Percentiles rank a stretch among this genome's conserved stretches.
These are phyloP conservation scores for Rhizodiscina lignyota DNA, from an alignment of 495 filamentous ascomycete genomes.

Conservation along the genomic window DNA sequence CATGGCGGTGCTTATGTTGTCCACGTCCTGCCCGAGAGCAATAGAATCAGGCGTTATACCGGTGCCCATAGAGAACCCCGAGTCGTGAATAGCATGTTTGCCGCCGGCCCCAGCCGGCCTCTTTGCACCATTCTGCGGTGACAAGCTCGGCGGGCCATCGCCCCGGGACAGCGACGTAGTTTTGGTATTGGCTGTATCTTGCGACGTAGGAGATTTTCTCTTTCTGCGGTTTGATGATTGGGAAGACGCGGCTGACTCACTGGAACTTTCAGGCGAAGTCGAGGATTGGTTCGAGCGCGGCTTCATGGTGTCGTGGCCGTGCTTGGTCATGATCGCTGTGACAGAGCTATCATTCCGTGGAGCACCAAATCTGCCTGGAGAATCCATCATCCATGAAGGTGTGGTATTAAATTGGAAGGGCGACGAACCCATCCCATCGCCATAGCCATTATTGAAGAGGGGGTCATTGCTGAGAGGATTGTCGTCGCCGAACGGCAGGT, in stretches of 20 bases:
- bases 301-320: constrained; percentile 1
- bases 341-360: no score
- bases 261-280: constrained; percentile 26
- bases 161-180: constrained; percentile 11
- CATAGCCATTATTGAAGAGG: no score
- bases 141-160: neutral
- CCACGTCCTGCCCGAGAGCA: constrained; percentile 22
- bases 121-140: neutral
- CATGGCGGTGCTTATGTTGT: constrained; percentile 33
- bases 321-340: no score
- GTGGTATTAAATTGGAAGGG: no score
- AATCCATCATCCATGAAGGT: no score
- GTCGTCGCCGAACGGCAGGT: no score
- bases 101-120: no score
- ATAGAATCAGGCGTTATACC: constrained; percentile 2
- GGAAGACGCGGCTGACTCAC: constrained; percentile 30
- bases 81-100: neutral
- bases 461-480: no score
- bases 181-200: constrained; percentile 14
- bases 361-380: no score
- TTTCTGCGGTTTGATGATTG: constrained; percentile 26
- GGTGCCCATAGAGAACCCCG: neutral
- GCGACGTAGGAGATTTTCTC: constrained; percentile 29
- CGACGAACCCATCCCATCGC: no score
- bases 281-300: constrained; percentile 13